Evolutionary conservation across 1,139 yeast species (phyloP).

Genomic region (Kodamaea anthophila): DNA sequence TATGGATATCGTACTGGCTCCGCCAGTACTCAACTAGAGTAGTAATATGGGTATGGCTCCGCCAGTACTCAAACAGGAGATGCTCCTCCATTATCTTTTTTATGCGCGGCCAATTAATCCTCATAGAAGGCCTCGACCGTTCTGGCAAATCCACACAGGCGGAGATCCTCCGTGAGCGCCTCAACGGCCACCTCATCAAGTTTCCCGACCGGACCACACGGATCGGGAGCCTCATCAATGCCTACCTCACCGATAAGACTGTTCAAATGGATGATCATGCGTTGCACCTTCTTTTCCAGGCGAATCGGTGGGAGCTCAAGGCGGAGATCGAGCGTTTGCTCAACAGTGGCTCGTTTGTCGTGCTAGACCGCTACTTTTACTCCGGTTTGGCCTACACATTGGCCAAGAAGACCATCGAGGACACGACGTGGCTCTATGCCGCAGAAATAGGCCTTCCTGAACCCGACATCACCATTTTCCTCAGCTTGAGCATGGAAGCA

Average conservation of each 20-base stretch:
- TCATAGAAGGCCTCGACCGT: constrained; percentile 89
- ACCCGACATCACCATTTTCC: constrained; percentile 80
- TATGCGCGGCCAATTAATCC: constrained; percentile 64
- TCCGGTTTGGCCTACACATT: constrained; percentile 91
- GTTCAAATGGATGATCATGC: constrained; percentile 62
- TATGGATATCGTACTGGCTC: neutral
- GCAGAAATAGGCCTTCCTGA: constrained; percentile 83
- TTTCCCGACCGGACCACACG: constrained; percentile 85
- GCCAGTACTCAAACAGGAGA: too few species aligned
- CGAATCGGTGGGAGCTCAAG: constrained; percentile 88
- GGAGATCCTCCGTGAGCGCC: constrained; percentile 25
- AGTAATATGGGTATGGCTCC: too few species aligned
- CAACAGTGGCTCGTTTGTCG: constrained; percentile 49
- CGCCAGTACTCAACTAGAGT: too few species aligned
- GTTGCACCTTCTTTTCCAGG: constrained; percentile 82
- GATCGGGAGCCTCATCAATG: constrained; percentile 73
- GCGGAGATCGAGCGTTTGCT: constrained; percentile 42
- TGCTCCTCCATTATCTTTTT: neutral
- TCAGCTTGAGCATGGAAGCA: constrained; percentile 54
- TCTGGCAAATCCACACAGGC: constrained; percentile 95
- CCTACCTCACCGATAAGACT: constrained; percentile 52
- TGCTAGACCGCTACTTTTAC: constrained; percentile 83
- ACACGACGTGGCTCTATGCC: constrained; percentile 64
- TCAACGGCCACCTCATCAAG: constrained; percentile 46
- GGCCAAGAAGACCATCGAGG: constrained; percentile 55